These are phyloP conservation scores for Mucuna pruriens DNA, from an alignment of 306 rosid genomes.

Conservation along the genomic window DNA sequence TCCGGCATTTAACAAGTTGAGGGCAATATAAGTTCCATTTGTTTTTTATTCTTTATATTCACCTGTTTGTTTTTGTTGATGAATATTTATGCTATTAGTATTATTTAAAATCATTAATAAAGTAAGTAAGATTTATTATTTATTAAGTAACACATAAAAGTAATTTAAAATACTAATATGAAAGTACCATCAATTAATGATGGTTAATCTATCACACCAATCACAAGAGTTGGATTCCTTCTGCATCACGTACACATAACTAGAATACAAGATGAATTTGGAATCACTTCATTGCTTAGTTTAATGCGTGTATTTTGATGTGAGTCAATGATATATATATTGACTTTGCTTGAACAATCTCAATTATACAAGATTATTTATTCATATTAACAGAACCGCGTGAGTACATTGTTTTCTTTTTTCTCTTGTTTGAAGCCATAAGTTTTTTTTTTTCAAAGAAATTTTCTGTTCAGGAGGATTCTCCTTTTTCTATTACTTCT, in stretches of 20 bases:
- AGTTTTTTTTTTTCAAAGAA: background rate
- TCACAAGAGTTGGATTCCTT: background rate
- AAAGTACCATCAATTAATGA: background rate
- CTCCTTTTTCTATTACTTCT: background rate
- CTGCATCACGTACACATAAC: background rate
- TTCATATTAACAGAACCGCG: background rate
- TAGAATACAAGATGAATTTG: conserved; percentile 6
- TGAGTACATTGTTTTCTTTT: background rate
- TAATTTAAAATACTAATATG: background rate
- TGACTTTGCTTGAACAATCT: background rate
- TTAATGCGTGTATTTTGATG: background rate
- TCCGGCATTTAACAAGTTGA: background rate
- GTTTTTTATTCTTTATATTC: background rate
- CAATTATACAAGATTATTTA: background rate
- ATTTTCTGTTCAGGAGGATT: background rate
- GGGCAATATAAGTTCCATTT: background rate
- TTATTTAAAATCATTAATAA: background rate
- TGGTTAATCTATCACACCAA: background rate
- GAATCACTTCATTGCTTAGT: background rate
- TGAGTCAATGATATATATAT: background rate
- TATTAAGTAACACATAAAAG: background rate
- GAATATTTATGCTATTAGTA: background rate
- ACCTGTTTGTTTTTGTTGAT: background rate
- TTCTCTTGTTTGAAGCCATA: background rate
- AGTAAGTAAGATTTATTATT: background rate